Conservation (phyloP, 2,329 filamentous ascomycete genomes). For the Neonectria faginata region DNA sequence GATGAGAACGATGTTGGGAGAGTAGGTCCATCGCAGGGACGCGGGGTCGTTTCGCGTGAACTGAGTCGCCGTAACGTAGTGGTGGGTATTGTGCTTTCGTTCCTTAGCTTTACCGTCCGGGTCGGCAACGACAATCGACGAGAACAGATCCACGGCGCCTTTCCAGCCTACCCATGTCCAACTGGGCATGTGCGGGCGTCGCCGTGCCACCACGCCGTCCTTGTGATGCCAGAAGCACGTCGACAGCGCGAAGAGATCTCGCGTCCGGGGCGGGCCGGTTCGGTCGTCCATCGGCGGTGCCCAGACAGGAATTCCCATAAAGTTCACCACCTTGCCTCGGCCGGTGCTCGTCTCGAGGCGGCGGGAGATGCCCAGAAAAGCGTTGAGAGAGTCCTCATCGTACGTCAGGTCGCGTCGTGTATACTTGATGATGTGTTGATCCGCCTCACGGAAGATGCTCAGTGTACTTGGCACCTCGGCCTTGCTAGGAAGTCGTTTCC, state of each 20-base stretch:
- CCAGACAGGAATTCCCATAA: conserved; percentile 51
- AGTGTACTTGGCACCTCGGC: conserved; percentile 49
- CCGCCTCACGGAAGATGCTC: conserved; percentile 51
- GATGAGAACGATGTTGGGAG: conserved; percentile 48
- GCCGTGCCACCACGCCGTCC: conserved; percentile 40
- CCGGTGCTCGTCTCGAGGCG: conserved; percentile 49
- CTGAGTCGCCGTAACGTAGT: conserved; percentile 52
- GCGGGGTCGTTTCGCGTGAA: conserved; percentile 49
- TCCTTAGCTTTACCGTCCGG: conserved; percentile 44
- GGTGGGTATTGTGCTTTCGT: conserved; percentile 50
- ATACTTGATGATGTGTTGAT: conserved; percentile 51
- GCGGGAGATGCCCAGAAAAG: conserved; percentile 48
- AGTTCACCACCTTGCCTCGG: conserved; percentile 45
- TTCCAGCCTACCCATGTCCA: conserved; percentile 55
- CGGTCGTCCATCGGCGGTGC: conserved; percentile 36
- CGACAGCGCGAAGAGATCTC: conserved; percentile 50
- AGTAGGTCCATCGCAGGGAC: conserved; percentile 51
- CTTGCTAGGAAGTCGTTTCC: conserved; percentile 48
- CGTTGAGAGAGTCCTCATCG: conserved; percentile 50
- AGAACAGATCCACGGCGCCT: conserved; percentile 50
- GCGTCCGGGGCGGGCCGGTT: conserved; percentile 44
- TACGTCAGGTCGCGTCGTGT: conserved; percentile 45
- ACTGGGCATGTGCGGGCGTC: conserved; percentile 50
- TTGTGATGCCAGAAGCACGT: conserved; percentile 54
- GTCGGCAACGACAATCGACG: conserved; percentile 49